Percentiles rank a stretch among this genome's conserved stretches.
Evolutionary conservation across 139 green algal genomes (phyloP).

Genomic region (Pseudopediastrum boryanum): DNA sequence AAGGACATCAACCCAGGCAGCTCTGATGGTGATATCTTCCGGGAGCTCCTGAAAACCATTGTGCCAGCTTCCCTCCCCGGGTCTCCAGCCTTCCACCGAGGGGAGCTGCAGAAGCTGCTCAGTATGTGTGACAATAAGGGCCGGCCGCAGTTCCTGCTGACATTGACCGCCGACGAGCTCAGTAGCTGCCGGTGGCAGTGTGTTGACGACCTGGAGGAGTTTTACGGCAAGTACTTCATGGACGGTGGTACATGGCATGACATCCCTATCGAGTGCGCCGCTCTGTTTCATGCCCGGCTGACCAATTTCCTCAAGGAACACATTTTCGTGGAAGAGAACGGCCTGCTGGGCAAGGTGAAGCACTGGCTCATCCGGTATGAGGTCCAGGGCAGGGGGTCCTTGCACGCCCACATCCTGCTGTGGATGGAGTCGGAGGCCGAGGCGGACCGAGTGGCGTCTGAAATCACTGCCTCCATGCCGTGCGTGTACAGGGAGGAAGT

Average conservation of each 20-base stretch:
- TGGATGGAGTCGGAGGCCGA: background rate
- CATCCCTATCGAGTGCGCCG: slow-evolving; percentile 3
- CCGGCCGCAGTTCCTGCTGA: slow-evolving; percentile 3
- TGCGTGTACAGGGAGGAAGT: background rate
- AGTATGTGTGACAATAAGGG: background rate
- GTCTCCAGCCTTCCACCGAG: slow-evolving; percentile 19
- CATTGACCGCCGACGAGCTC: slow-evolving; percentile 13
- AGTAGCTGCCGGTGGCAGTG: background rate
- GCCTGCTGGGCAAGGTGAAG: background rate
- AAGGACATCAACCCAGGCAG: background rate
- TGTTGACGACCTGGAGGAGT: slow-evolving; percentile 1
- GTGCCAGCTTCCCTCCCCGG: slow-evolving; percentile 4
- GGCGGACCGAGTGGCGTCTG: background rate
- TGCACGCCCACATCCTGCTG: slow-evolving; percentile 19
- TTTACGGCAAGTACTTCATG: background rate
- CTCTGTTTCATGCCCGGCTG: background rate
- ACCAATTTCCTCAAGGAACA: background rate
- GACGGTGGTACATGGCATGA: background rate
- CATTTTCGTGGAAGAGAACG: background rate
- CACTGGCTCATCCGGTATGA: slow-evolving; percentile 7
- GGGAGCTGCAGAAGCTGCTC: slow-evolving; percentile 23
- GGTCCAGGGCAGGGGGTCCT: background rate
- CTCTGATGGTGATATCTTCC: background rate
- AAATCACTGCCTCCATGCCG: slow-evolving; percentile 5
- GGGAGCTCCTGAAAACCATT: background rate